phyloP scores from a whole-genome alignment of 148 eudicot species.

The Camellia sinensis region DNA sequence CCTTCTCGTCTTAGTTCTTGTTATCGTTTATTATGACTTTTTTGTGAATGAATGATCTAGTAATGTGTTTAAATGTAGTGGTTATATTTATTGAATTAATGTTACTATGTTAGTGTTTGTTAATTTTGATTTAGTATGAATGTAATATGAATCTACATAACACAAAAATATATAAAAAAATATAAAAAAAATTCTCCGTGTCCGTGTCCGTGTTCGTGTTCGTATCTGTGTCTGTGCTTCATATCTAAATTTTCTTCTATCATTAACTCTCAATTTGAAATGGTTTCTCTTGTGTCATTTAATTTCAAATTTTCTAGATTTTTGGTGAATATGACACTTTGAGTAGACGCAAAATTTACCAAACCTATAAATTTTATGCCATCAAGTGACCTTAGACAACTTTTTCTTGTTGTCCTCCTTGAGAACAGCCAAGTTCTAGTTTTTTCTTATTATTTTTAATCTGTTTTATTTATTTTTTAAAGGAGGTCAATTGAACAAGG shows the following conservation, averaged over 20 bases:
- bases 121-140: no score
- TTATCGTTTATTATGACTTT: no score
- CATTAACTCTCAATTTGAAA: background rate
- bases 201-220: no score
- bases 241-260: constrained; percentile 10
- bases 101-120: no score
- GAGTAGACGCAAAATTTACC: background rate
- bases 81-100: no score
- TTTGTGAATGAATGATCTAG: no score
- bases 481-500: background rate
- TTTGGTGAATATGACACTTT: constrained; percentile 2
- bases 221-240: no score
- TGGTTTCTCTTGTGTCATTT: background rate
- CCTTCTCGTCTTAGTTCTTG: no score
- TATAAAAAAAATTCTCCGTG: no score
- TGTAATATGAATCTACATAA: no score
- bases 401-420: background rate
- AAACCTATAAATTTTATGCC: background rate
- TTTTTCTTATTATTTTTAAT: background rate
- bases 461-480: background rate
- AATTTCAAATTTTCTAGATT: background rate
- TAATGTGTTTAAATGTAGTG: no score
- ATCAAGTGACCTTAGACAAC: background rate
- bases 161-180: no score
- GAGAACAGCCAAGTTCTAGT: background rate